Evolutionary conservation across 306 rosid species (phyloP), one percentile per base, ranked within the genome.

Genomic region (Dryas octopetala): DNA sequence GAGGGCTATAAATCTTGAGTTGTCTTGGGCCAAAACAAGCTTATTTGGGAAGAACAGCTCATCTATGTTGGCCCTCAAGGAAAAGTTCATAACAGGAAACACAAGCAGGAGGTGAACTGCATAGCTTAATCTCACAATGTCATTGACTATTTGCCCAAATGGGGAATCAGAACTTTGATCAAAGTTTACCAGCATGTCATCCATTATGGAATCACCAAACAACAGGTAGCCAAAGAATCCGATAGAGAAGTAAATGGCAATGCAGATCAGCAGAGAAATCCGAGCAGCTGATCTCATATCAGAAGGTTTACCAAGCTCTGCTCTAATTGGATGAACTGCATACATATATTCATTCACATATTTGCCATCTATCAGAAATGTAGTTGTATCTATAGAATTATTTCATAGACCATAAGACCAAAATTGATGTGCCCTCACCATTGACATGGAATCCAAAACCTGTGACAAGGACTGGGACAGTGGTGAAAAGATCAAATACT

Each of bases 281-380:
- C 88, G 59, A 44, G 68, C 76, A 0, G 88, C 90, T 0, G 70
- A 2, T 8, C n/a, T 79, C 88, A 89, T 87, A 15, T 83, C 81
- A 45, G 70, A n/a, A 2, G 80, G 83, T 72, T 80, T 74, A 5
- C 85, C 72, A 9, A 89, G 85, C 82, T 87, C 88, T 73, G 91
- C 88, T 82, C 94, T 76, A 63, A 87, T 87, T 1, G 91, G 91
- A 83, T 89, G 91, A 87, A 89, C 91, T 87, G 93, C 84, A 60
- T 70, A 7, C 62, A 48, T 32, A 1, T 1, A 32, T 76, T 69
- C 67, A 63, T 32, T 66, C 55, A 38, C 54, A n/a, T 40, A 74
- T 4, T 43, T 61, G 32, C 15, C 67, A 61, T 74, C 32, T 17
- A 52, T 74, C 52, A 74, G 50, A 74, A 71, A 12, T 19, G 10